Evolutionary conservation across 805 yeast species (phyloP).

Genomic region (Komagataella pseudopastoris): DNA sequence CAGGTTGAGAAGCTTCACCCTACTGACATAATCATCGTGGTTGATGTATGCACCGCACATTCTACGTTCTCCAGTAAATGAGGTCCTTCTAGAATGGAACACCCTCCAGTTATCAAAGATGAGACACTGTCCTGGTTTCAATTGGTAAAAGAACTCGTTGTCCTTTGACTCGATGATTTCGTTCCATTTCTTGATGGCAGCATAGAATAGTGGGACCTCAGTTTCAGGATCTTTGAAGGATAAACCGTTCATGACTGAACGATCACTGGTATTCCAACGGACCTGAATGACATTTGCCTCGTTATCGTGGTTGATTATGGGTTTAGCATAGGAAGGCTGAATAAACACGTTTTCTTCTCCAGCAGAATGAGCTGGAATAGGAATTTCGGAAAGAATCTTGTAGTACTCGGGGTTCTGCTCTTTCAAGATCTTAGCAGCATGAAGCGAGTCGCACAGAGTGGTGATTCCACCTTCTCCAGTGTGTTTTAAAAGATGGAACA

Average conservation of each 20-base stretch:
- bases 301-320: constrained; percentile 40
- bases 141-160: constrained; percentile 38
- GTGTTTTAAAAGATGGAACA: constrained; percentile 51
- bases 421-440: constrained; percentile 38
- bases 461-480: constrained; percentile 56
- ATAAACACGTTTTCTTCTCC: constrained; percentile 54
- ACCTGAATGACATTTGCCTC: constrained; percentile 42
- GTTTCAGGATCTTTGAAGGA: constrained; percentile 24
- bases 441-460: constrained; percentile 53
- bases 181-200: constrained; percentile 46
- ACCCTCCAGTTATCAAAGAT: constrained; percentile 67
- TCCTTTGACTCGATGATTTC: constrained; percentile 31
- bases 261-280: constrained; percentile 61
- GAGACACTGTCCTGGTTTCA: constrained; percentile 52
- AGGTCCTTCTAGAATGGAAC: constrained; percentile 55
- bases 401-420: constrained; percentile 34
- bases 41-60: constrained; percentile 65
- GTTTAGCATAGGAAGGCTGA: constrained; percentile 41
- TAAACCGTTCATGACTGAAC: constrained; percentile 36
- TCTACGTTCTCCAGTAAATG: constrained; percentile 51
- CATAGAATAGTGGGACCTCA: constrained; percentile 39
- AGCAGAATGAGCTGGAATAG: constrained; percentile 62
- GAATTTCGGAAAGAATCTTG: constrained; percentile 31
- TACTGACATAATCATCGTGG: constrained; percentile 49
- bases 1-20: constrained; percentile 28